Evolutionary conservation across 768 basidiomycete genomes (phyloP).

Genomic region (Termitomyces sp.): DNA sequence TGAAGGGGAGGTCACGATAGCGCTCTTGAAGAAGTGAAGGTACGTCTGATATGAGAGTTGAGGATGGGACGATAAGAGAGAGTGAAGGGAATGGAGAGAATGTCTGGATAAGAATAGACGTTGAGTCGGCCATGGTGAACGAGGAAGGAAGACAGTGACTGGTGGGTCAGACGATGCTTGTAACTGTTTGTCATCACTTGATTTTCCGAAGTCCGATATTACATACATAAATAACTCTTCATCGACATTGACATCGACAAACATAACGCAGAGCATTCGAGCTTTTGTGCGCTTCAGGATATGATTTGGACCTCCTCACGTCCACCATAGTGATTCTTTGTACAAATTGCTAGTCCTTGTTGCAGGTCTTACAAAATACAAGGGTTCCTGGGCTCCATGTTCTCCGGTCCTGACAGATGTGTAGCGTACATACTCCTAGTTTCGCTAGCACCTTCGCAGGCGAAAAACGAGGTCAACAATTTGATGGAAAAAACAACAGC

Average conservation of each 20-base stretch:
- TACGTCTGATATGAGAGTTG: constrained; percentile 23
- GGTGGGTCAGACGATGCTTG: background rate
- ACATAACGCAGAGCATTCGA: background rate
- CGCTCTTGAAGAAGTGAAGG: constrained; percentile 26
- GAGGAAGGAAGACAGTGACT: constrained; percentile 1
- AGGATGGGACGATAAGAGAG: constrained; percentile 23
- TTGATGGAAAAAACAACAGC: background rate
- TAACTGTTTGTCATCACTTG: background rate
- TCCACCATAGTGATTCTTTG: background rate
- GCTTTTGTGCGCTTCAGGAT: too few relatives aligned
- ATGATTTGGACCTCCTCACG: too few relatives aligned
- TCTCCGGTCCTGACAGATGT: background rate
- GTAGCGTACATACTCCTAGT: too few relatives aligned
- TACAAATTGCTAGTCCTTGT: too few relatives aligned
- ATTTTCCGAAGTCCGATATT: background rate
- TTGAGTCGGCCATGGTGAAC: constrained; percentile 13
- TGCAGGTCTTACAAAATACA: too few relatives aligned
- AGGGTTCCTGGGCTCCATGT: too few relatives aligned
- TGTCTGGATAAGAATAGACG: constrained; percentile 32
- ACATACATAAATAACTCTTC: too few relatives aligned
- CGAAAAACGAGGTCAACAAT: too few relatives aligned
- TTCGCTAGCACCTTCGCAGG: background rate
- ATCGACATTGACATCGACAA: background rate
- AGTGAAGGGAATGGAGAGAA: constrained; percentile 35
- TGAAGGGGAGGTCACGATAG: constrained; percentile 29